These are phyloP conservation scores for Scutellaria baicalensis DNA, from an alignment of 257 asterid genomes.

Conservation along the genomic window DNA sequence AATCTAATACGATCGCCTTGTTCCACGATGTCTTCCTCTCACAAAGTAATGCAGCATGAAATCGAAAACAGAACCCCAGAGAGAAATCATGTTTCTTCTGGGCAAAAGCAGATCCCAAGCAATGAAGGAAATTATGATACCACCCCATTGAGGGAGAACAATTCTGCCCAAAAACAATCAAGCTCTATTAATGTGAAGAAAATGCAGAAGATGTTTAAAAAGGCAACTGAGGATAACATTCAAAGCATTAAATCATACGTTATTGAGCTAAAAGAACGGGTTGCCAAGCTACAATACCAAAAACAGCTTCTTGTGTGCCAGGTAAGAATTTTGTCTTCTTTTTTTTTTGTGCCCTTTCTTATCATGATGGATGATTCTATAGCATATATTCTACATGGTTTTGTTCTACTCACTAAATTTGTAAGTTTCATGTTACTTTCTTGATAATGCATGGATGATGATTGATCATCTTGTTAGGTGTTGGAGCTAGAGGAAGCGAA, in stretches of 20 bases:
- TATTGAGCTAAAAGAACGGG: slow-evolving; percentile 88
- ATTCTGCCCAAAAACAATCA: slow-evolving; percentile 45
- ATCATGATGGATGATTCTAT: not conserved
- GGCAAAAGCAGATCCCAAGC: slow-evolving; percentile 30
- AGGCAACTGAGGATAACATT: slow-evolving; percentile 87
- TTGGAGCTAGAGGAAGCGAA: slow-evolving; percentile 86
- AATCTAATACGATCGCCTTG: slow-evolving; percentile 75
- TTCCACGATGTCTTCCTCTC: slow-evolving; percentile 52
- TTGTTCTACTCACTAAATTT: no score
- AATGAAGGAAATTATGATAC: slow-evolving; percentile 27
- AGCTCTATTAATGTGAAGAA: slow-evolving; percentile 72
- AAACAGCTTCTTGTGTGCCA: slow-evolving; percentile 96
- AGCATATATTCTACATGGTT: not conserved
- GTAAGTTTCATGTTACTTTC: no score
- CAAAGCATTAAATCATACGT: slow-evolving; percentile 84
- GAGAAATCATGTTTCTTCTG: slow-evolving; percentile 15
- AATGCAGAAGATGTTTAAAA: slow-evolving; percentile 85
- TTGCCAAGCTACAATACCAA: slow-evolving; percentile 93
- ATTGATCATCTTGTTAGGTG: slow-evolving; percentile 35
- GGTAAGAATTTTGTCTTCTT: slow-evolving; percentile 30
- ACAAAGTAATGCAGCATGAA: slow-evolving; percentile 43
- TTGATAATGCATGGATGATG: not conserved
- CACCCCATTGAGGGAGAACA: slow-evolving; percentile 34
- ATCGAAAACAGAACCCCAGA: slow-evolving; percentile 73
- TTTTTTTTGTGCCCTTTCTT: not conserved